These are phyloP conservation scores for Flaveria brownii DNA, from an alignment of 129 eudicot species.

Conservation along the genomic window DNA sequence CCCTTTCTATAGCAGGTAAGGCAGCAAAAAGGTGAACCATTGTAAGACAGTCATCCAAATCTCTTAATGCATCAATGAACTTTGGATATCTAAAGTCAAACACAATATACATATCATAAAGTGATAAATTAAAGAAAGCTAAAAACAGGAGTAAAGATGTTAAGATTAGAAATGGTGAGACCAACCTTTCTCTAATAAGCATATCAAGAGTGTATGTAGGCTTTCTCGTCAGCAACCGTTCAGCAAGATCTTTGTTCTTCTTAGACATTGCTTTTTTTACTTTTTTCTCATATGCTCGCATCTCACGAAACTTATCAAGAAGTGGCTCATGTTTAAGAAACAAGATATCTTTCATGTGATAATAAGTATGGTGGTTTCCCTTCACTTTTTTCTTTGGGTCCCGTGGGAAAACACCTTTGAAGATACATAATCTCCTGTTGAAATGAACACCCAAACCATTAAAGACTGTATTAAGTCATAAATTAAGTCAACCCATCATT, in stretches of 20 bases:
- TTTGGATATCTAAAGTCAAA: slow-evolving; percentile 62
- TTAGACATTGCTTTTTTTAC: slow-evolving; percentile 72
- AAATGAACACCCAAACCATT: slow-evolving; percentile 5
- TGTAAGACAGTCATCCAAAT: slow-evolving; percentile 84
- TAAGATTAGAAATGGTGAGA: too few species aligned
- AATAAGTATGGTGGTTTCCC: slow-evolving; percentile 89
- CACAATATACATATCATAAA: slow-evolving; percentile 1
- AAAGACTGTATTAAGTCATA: background rate
- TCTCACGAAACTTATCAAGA: slow-evolving; percentile 67
- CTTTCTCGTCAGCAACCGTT: slow-evolving; percentile 55
- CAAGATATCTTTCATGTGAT: slow-evolving; percentile 75
- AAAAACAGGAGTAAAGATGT: background rate
- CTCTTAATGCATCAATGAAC: slow-evolving; percentile 82
- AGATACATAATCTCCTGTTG: slow-evolving; percentile 76
- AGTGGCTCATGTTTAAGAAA: slow-evolving; percentile 82
- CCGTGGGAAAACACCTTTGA: slow-evolving; percentile 81
- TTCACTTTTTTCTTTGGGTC: slow-evolving; percentile 95
- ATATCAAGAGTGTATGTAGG: slow-evolving; percentile 71
- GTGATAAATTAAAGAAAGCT: background rate
- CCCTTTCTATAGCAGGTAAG: slow-evolving; percentile 78
- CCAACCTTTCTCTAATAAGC: slow-evolving; percentile 75
- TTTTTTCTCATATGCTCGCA: slow-evolving; percentile 67
- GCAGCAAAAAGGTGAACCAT: slow-evolving; percentile 95
- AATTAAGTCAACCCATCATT: background rate
- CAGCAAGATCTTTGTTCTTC: slow-evolving; percentile 77